Conservation (phyloP, 495 filamentous ascomycete species). For the Aspergillus heteromorphus region DNA sequence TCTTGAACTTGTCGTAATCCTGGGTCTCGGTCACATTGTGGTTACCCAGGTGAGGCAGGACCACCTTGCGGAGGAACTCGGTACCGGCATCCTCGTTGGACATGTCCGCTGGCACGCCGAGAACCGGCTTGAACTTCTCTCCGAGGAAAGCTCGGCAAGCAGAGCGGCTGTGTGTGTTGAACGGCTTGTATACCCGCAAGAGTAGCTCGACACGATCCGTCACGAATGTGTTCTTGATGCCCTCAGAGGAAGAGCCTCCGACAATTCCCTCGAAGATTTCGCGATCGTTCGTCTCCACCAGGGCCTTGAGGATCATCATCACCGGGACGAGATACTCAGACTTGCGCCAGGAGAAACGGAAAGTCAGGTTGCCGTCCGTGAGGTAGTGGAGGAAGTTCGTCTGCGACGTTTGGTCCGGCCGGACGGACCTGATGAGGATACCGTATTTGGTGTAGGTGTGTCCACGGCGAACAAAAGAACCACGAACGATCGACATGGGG, state of each 20-base stretch:
- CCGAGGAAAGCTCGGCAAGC: slow-evolving; percentile 81
- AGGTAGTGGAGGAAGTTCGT: slow-evolving; percentile 97
- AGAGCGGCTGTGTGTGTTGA: slow-evolving; percentile 69
- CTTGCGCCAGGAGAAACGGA: slow-evolving; percentile 97
- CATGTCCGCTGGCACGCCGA: slow-evolving; percentile 73
- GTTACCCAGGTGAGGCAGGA: slow-evolving; percentile 83
- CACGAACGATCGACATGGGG: slow-evolving; percentile 86
- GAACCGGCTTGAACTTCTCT: slow-evolving; percentile 79
- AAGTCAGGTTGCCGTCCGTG: slow-evolving; percentile 88
- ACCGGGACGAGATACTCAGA: slow-evolving; percentile 90
- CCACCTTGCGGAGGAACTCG: slow-evolving; percentile 83
- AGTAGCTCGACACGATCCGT: slow-evolving; percentile 91
- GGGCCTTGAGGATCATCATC: slow-evolving; percentile 93
- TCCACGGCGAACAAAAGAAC: slow-evolving; percentile 81
- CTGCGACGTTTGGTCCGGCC: slow-evolving; percentile 94
- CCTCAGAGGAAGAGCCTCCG: slow-evolving; percentile 65
- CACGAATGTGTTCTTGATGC: slow-evolving; percentile 81
- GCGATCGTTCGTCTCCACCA: slow-evolving; percentile 91
- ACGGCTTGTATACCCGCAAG: slow-evolving; percentile 86
- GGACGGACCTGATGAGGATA: slow-evolving; percentile 83
- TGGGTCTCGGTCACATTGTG: slow-evolving; percentile 73
- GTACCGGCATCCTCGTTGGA: slow-evolving; percentile 81
- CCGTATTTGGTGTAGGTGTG: slow-evolving; percentile 80
- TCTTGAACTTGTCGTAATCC: slow-evolving; percentile 85
- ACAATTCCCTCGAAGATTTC: slow-evolving; percentile 91